Percentiles rank a stretch among this genome's conserved stretches.
Conservation (phyloP, 179 eudicot species). For the Nepenthes alata region DNA sequence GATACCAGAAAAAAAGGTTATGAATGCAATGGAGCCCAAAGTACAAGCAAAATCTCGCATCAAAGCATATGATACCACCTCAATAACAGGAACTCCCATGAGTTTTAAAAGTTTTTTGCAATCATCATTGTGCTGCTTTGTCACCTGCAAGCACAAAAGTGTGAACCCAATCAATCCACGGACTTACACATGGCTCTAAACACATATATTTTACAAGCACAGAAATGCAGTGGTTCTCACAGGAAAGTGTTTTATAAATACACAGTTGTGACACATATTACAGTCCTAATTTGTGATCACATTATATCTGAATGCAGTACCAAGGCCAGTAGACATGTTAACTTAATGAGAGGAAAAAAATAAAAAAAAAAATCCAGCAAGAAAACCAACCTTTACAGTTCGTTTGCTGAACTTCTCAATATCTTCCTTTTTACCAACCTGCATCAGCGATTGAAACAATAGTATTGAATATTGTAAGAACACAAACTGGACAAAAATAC, state of each 20-base stretch:
- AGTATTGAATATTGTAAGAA: not conserved
- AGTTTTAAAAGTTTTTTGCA: constrained; percentile 77
- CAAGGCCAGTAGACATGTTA: too few species aligned
- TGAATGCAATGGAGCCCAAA: not conserved
- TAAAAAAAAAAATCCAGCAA: too few species aligned
- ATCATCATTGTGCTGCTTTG: constrained; percentile 89
- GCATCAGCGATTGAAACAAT: constrained; percentile 15
- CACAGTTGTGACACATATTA: too few species aligned
- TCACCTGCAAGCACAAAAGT: constrained; percentile 39
- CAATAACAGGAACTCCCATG: constrained; percentile 97
- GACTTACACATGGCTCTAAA: too few species aligned
- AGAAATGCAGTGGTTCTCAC: too few species aligned
- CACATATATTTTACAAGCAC: too few species aligned
- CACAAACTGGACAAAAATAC: not conserved
- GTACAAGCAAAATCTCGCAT: not conserved
- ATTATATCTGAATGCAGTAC: not conserved
- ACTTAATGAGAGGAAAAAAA: not conserved
- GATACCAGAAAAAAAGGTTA: constrained; percentile 7
- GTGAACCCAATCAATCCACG: too few species aligned
- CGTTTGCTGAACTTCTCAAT: constrained; percentile 95
- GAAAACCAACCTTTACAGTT: constrained; percentile 62
- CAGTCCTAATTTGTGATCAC: not conserved
- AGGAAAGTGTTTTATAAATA: too few species aligned
- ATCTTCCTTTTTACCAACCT: constrained; percentile 79
- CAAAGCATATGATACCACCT: constrained; percentile 33